Percentiles rank a stretch among this genome's conserved stretches.
Evolutionary conservation across 2,329 filamentous ascomycete species (phyloP).

Genomic region (Shiraia sp.): DNA sequence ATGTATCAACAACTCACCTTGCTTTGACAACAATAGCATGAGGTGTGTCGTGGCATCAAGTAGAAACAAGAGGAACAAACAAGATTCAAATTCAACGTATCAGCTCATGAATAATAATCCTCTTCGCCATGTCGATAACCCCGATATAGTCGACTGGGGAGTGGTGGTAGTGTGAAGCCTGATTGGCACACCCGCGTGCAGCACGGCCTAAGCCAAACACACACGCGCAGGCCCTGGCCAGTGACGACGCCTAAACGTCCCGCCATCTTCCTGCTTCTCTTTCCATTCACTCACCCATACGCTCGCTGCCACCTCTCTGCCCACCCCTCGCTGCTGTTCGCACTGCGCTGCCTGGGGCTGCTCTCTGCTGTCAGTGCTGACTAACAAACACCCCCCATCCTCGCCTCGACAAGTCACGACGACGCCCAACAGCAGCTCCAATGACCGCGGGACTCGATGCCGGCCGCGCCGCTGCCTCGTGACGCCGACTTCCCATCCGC

Average conservation of each 20-base stretch:
- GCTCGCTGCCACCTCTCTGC: constrained; percentile 9
- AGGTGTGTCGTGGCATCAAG: no score
- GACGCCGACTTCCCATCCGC: constrained; percentile 20
- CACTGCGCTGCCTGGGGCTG: constrained; percentile 1
- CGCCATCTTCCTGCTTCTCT: constrained; percentile 5
- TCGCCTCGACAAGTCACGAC: constrained; percentile 6
- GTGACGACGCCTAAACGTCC: constrained; percentile 3
- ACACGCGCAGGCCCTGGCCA: constrained; percentile 1
- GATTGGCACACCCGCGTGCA: no score
- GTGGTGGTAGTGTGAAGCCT: no score
- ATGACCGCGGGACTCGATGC: constrained; percentile 29
- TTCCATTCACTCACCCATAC: constrained; percentile 11
- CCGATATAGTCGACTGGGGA: no score
- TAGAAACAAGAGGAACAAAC: no score
- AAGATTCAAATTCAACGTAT: no score
- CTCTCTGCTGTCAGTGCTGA: constrained; percentile 8
- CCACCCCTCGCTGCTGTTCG: not conserved
- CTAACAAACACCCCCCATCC: not conserved
- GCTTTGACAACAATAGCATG: no score
- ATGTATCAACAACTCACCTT: no score
- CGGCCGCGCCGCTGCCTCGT: constrained; percentile 26
- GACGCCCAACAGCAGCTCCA: constrained; percentile 17
- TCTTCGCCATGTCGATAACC: no score
- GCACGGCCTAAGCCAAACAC: no score
- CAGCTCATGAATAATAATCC: no score